Conservation (phyloP, 768 basidiomycete genomes). For the Cyclocybe aegerita region DNA sequence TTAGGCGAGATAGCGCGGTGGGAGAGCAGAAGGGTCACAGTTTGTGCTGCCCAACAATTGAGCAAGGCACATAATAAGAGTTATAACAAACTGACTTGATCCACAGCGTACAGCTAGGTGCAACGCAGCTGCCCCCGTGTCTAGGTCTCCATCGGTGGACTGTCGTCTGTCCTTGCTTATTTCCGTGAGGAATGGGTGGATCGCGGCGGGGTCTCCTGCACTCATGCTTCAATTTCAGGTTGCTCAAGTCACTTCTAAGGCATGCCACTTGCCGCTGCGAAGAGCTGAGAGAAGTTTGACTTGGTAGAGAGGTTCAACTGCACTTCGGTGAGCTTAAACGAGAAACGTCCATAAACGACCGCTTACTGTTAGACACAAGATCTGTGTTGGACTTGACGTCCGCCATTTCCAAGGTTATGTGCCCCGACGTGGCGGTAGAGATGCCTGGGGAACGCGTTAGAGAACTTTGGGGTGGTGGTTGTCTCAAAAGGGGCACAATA, state of each 20-base stretch:
- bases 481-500: too few relatives aligned
- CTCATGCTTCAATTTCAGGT: not conserved
- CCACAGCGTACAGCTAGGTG: conserved; percentile 85
- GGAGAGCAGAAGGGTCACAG: conserved; percentile 64
- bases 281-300: conserved; percentile 65
- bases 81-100: conserved; percentile 46
- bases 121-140: conserved; percentile 72
- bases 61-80: not conserved
- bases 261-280: conserved; percentile 48
- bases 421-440: not conserved
- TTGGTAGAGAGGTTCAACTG: conserved; percentile 54
- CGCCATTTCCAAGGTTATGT: not conserved
- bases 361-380: too few relatives aligned
- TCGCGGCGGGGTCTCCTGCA: conserved; percentile 71
- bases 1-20: conserved; percentile 81
- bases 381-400: not conserved
- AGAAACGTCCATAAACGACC: not conserved
- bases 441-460: too few relatives aligned
- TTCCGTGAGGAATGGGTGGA: conserved; percentile 81
- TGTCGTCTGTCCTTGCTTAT: conserved; percentile 64
- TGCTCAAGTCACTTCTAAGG: not conserved
- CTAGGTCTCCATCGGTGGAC: conserved; percentile 46
- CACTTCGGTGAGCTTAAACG: not conserved
- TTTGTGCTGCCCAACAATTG: conserved; percentile 46
- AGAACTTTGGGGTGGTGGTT: too few relatives aligned